Evolutionary conservation across 306 rosid species (phyloP), one percentile per base, ranked within the genome.

Genomic region (Dalbergia cultrata): DNA sequence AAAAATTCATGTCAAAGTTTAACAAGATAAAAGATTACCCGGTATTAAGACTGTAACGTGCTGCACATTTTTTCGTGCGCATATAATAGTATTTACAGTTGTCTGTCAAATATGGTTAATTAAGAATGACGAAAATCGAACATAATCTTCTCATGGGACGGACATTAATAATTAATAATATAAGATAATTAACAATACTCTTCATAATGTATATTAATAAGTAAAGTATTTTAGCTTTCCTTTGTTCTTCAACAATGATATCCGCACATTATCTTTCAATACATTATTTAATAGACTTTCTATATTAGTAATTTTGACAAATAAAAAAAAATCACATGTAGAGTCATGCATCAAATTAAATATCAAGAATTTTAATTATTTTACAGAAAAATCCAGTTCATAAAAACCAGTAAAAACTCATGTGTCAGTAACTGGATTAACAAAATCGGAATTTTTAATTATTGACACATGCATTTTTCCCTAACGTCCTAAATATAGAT

Each of bases 111-210:
- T 17, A 54, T 59, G 64, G 1, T 37, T 37, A 7, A 17, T 59
- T 21, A 19, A 60, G 41, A 22, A 74, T 31, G 44, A 50, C 0
- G 44, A 76, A 65, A 65, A 64, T 35, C 39, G 35, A 34, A 74
- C 43, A 21, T 37, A 63, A 57, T 69, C 66, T 14, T 35, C 56
- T 65, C 74, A 53, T 34, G 65, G 43, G 43, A 47, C 53, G 4
- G 5, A 13, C 53, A 13, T 12, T 47, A 47, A 4, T 37, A 37
- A 13, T 12, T 47, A 47, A 4, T 37, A 2, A 47, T 54, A 54
- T 43, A 26, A 62, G 63, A 47, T 75, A 75, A 13, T 6, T 6
- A 31, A 47, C 26, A 16, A 26, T 61, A 31, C 13, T 61, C 67
- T 61, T 33, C 60, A 63, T 14, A 6, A 6, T 16, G 33, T 35